A percentile compares a stretch with the other conserved stretches of the same genome.
phyloP scores from a whole-genome alignment of 164 flowering plant species.

The grape (Vitis vinifera) region ASM3070453v1 NC_081817.1:2475001-2475500 shows the following conservation, averaged over 20 bases:
- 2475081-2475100: no score
- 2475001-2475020: no score
- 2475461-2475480: constrained; percentile 73
- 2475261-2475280: constrained; percentile 72
- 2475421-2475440: constrained; percentile 81
- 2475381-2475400: not conserved
- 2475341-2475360: no score
- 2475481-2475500: constrained; percentile 86
- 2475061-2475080: no score
- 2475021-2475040: no score
- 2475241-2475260: constrained; percentile 83
- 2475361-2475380: not conserved
- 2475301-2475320: no score
- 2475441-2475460: constrained; percentile 74
- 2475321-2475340: no score
- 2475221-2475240: constrained; percentile 75
- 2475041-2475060: no score
- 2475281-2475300: constrained; percentile 65
- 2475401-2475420: not conserved
- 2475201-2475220: constrained; percentile 51
- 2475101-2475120: no score
- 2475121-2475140: no score
- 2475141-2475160: no score
- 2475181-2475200: not conserved
- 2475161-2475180: no score